Percentiles rank a stretch among this genome's conserved stretches.
These are phyloP conservation scores for Sclerotinia trifoliorum DNA, from an alignment of 2,329 filamentous ascomycete species.

Conservation along the genomic window DNA sequence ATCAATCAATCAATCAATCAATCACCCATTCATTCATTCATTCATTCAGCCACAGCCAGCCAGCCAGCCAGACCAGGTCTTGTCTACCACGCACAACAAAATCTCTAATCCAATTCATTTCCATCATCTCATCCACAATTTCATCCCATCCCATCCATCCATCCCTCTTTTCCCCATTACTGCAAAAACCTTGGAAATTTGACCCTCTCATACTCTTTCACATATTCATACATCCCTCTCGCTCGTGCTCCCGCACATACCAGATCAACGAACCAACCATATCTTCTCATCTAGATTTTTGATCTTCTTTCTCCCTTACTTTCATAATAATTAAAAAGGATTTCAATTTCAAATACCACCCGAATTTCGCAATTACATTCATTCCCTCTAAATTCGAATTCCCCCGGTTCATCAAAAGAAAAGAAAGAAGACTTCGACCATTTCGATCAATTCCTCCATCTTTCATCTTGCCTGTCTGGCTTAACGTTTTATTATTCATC, in stretches of 20 bases:
- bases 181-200: neutral
- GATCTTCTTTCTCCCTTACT: conserved; percentile 20
- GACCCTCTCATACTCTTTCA: neutral
- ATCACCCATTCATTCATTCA: too few relatives aligned
- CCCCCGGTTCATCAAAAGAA: neutral
- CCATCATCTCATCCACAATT: neutral
- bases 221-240: neutral
- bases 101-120: neutral
- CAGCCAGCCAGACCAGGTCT: neutral
- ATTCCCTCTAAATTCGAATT: conserved; percentile 8
- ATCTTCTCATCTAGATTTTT: conserved; percentile 8
- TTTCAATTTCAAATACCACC: conserved; percentile 7
- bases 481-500: neutral
- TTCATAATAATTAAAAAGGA: conserved; percentile 21
- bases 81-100: neutral
- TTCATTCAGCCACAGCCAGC: neutral
- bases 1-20: neutral
- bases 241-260: neutral
- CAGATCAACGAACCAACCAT: conserved; percentile 19
- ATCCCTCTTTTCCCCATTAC: neutral
- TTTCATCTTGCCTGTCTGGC: conserved; percentile 13
- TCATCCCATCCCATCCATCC: neutral
- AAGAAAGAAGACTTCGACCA: neutral
- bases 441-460: neutral
- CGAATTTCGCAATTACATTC: conserved; percentile 16